These are phyloP conservation scores for Alternaria sp. DNA, from an alignment of 2,329 filamentous ascomycete genomes.

Conservation along the genomic window DNA sequence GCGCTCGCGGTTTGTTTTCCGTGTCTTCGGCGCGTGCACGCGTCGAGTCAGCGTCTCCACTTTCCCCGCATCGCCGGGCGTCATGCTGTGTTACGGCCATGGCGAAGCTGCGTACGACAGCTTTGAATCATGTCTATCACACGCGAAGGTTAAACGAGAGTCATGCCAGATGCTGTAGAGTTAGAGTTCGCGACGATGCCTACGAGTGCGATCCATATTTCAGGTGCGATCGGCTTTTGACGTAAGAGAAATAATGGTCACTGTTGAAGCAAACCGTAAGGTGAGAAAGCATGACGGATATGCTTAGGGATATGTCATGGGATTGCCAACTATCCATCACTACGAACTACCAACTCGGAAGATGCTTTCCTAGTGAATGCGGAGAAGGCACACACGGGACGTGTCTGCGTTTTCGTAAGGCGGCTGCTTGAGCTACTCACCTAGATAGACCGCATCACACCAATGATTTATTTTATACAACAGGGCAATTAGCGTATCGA, in stretches of 20 bases:
- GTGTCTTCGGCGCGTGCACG: constrained; percentile 4
- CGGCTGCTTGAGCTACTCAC: background rate
- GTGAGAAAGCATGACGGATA: background rate
- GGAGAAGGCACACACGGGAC: constrained; percentile 17
- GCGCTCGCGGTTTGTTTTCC: constrained; percentile 38
- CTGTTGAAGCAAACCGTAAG: background rate
- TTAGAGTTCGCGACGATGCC: background rate
- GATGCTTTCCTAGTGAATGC: constrained; percentile 1
- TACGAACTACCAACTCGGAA: background rate
- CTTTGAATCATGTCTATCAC: background rate
- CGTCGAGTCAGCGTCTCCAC: constrained; percentile 5
- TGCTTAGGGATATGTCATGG: background rate
- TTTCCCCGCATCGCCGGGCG: constrained; percentile 5
- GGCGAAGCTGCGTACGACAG: background rate
- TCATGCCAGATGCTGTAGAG: background rate
- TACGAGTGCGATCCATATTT: background rate
- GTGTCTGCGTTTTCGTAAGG: background rate
- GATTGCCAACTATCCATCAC: background rate
- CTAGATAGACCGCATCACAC: background rate
- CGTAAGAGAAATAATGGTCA: background rate
- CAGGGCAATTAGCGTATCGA: background rate
- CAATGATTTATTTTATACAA: background rate
- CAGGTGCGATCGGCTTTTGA: background rate
- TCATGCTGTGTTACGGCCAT: background rate
- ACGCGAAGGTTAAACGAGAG: background rate